These are phyloP conservation scores for Aspergillus calidoustus DNA, from an alignment of 2,329 filamentous ascomycete species.

Conservation along the genomic window DNA sequence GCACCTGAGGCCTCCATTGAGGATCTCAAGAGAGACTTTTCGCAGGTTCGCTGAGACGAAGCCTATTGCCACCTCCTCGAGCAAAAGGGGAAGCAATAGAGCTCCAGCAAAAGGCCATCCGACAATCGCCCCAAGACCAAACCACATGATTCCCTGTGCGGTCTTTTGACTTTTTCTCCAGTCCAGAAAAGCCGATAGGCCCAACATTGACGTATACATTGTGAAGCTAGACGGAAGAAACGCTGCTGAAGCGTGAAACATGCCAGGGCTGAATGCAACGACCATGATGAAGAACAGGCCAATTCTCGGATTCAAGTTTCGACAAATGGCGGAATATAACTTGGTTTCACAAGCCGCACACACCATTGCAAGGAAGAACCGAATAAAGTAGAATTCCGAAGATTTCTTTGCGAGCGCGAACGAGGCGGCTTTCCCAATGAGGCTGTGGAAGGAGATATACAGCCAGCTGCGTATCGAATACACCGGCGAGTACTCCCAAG, in stretches of 20 bases:
- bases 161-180: constrained; percentile 81
- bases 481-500: constrained; percentile 97
- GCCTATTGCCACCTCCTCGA: constrained; percentile 72
- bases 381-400: constrained; percentile 83
- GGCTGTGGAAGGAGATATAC: constrained; percentile 80
- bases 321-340: constrained; percentile 76
- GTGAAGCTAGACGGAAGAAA: constrained; percentile 94
- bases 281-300: constrained; percentile 82
- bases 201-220: constrained; percentile 91
- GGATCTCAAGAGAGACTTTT: constrained; percentile 63
- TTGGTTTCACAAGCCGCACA: constrained; percentile 84
- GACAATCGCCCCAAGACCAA: constrained; percentile 80
- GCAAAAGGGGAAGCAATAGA: constrained; percentile 76
- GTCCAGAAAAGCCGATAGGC: constrained; percentile 87
- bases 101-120: constrained; percentile 95
- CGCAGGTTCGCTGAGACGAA: constrained; percentile 60
- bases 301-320: constrained; percentile 78
- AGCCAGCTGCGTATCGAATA: constrained; percentile 96
- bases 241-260: constrained; percentile 87
- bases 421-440: constrained; percentile 69
- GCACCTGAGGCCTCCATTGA: constrained; percentile 70
- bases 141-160: constrained; percentile 84
- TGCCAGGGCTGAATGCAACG: constrained; percentile 79
- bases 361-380: constrained; percentile 71
- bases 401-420: constrained; percentile 56